These are phyloP conservation scores for Aspergillus quadricinctus DNA, from an alignment of 2,329 filamentous ascomycete species.

Conservation along the genomic window DNA sequence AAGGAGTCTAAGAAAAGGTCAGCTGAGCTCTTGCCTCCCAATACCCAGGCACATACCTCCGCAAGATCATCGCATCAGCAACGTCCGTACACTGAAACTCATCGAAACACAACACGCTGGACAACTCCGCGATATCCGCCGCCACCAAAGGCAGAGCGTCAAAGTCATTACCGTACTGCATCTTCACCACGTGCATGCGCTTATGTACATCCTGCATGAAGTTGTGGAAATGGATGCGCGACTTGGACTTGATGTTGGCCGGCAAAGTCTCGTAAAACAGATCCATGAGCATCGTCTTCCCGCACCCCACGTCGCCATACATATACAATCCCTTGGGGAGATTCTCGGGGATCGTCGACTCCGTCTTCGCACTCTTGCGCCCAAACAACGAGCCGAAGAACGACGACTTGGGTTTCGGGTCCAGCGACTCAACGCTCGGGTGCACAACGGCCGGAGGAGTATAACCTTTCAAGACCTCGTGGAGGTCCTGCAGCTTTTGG, in stretches of 20 bases:
- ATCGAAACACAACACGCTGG: slow-evolving; percentile 90
- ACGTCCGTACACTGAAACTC: slow-evolving; percentile 99
- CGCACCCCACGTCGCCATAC: slow-evolving; percentile 92
- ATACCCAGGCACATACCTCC: slow-evolving; percentile 50
- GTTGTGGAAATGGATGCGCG: slow-evolving; percentile 95
- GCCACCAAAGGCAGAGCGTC: slow-evolving; percentile 90
- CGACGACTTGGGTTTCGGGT: slow-evolving; percentile 48
- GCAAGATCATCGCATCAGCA: slow-evolving; percentile 95
- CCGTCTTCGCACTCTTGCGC: slow-evolving; percentile 27
- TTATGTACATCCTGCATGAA: slow-evolving; percentile 99
- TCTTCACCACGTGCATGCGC: slow-evolving; percentile 83
- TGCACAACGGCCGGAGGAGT: slow-evolving; percentile 68
- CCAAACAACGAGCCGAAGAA: slow-evolving; percentile 50
- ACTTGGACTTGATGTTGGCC: slow-evolving; percentile 72
- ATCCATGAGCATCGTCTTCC: slow-evolving; percentile 99
- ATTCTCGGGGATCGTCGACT: slow-evolving; percentile 57
- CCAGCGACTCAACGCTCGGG: slow-evolving; percentile 68
- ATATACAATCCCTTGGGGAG: slow-evolving; percentile 89
- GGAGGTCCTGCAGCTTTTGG: slow-evolving; percentile 79
- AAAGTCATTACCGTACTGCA: slow-evolving; percentile 80
- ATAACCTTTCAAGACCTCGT: slow-evolving; percentile 75
- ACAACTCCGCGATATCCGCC: slow-evolving; percentile 83
- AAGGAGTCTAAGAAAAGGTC: slow-evolving; percentile 57
- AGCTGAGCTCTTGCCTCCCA: not conserved
- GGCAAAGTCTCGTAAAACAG: slow-evolving; percentile 94